Evolutionary conservation across 2,329 filamentous ascomycete genomes (phyloP).

Genomic region (Magnaporthiopsis poae): DNA sequence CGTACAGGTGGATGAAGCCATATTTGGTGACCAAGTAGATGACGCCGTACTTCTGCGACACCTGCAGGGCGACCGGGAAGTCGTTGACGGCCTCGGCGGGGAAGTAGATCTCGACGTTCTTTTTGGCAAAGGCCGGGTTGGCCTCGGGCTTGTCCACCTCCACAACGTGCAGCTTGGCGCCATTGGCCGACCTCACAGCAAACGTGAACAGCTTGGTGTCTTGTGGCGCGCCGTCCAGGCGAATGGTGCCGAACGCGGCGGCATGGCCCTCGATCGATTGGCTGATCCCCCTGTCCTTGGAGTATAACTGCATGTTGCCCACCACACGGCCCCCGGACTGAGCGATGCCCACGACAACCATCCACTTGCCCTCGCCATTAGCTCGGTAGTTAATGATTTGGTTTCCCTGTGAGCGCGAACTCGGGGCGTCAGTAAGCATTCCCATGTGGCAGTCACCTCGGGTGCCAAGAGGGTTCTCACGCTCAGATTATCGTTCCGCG

Average conservation of each 20-base stretch:
- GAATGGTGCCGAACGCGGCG: constrained; percentile 81
- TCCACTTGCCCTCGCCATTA: constrained; percentile 93
- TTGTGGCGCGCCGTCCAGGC: constrained; percentile 76
- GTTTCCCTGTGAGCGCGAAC: constrained; percentile 51
- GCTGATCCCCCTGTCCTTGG: constrained; percentile 88
- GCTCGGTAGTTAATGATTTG: constrained; percentile 99
- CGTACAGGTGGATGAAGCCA: constrained; percentile 97
- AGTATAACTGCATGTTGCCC: constrained; percentile 94
- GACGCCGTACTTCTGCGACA: constrained; percentile 91
- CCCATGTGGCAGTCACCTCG: constrained; percentile 3
- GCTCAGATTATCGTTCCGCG: constrained; percentile 79
- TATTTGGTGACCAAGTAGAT: constrained; percentile 98
- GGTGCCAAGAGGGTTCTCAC: constrained; percentile 39
- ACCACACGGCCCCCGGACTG: constrained; percentile 88
- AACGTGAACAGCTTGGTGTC: constrained; percentile 97
- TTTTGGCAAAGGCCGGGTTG: constrained; percentile 87
- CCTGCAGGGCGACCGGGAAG: constrained; percentile 95
- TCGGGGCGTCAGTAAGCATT: background rate
- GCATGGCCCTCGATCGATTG: constrained; percentile 97
- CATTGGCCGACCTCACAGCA: constrained; percentile 72
- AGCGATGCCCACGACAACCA: constrained; percentile 92
- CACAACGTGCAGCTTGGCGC: constrained; percentile 92
- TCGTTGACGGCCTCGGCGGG: constrained; percentile 90
- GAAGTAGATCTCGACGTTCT: constrained; percentile 96
- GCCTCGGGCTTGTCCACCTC: constrained; percentile 88